Evolutionary conservation across 768 basidiomycete genomes (phyloP), one percentile per base, ranked within the genome.

Genomic region (Termitomyces sp.): DNA sequence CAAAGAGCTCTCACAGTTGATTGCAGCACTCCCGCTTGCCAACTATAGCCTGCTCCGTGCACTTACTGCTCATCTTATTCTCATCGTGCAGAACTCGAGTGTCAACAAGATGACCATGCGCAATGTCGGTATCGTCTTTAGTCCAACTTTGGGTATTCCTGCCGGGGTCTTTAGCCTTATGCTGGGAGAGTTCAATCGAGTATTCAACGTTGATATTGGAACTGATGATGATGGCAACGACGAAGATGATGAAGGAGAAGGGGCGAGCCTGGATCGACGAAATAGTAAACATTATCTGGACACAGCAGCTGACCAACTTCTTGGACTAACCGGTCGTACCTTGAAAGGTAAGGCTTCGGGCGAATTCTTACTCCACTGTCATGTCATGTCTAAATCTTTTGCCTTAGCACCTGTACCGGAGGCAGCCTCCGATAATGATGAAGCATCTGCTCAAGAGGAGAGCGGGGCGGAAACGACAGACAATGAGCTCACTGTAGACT

Each of bases 21-120:
- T 98, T 59, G 87, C 91, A 32, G 83, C 87, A 20, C 82, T 99
- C 2, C 97, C 97, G 11, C 80, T 95, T 20, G 87, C 91, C 64
- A 98, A 98, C 73, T 99, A 98, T 74, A 94, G 89, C 60, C 81
- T 98, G 20, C 86, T 98, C 61, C 91, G 96, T 42, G 96, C 96
- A 15, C 81, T 99, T 60, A 96, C 90, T 2, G 94, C 96, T 31
- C 96, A 99, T 74, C 81, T 99, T 63, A 97, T 98, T 66, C 81
- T 95, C 48, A 91, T 99, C 67, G 94, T 98, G 49, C 89, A 94
- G 73, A 95, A 98, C 71, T 85, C 94, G 17, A 68, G 82, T 47
- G 77, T 90, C 61, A 97, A 97, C 86, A 98, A 96, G 80, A 99
- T 99, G 97, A 96, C 91, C 46, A 89, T 98, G 86, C 87, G 96